Evolutionary conservation across 805 yeast species (phyloP).

Genomic region (Candida ulmi): DNA sequence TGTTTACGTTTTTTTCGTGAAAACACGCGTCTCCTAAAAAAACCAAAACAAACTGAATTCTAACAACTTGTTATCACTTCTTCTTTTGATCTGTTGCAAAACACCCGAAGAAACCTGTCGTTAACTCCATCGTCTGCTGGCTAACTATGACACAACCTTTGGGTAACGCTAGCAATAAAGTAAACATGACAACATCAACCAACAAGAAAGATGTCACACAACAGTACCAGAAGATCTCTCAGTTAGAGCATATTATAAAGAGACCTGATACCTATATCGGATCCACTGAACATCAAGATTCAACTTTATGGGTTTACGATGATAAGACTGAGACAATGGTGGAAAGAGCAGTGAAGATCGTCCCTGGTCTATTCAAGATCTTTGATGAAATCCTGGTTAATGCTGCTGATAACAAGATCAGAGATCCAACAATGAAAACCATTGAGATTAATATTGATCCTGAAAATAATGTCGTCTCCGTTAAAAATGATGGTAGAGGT

Average conservation of each 20-base stretch:
- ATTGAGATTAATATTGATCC: conserved; percentile 78
- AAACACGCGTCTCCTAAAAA: too few relatives aligned
- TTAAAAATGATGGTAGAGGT: conserved; percentile 91
- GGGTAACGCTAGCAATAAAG: conserved; percentile 6
- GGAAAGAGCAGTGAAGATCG: conserved; percentile 62
- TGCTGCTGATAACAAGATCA: conserved; percentile 97
- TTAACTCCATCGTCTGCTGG: too few relatives aligned
- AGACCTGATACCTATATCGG: conserved; percentile 99
- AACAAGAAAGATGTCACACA: conserved; percentile 45
- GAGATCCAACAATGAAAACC: conserved; percentile 86
- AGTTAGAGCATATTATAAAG: conserved; percentile 90
- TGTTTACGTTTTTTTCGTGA: too few relatives aligned
- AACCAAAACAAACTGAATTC: too few relatives aligned
- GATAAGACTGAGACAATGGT: conserved; percentile 56
- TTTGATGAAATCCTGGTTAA: conserved; percentile 96
- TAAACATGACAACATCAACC: conserved; percentile 3
- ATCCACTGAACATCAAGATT: conserved; percentile 76
- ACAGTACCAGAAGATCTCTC: conserved; percentile 90
- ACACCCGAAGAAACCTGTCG: too few relatives aligned
- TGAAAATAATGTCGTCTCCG: conserved; percentile 68
- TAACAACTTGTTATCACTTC: too few relatives aligned
- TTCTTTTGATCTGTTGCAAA: too few relatives aligned
- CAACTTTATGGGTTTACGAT: conserved; percentile 83
- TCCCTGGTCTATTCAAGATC: conserved; percentile 93
- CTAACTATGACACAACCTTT: conserved; percentile 1